phyloP scores from a whole-genome alignment of 805 yeast species.

The Candida arabinofermentans region DNA sequence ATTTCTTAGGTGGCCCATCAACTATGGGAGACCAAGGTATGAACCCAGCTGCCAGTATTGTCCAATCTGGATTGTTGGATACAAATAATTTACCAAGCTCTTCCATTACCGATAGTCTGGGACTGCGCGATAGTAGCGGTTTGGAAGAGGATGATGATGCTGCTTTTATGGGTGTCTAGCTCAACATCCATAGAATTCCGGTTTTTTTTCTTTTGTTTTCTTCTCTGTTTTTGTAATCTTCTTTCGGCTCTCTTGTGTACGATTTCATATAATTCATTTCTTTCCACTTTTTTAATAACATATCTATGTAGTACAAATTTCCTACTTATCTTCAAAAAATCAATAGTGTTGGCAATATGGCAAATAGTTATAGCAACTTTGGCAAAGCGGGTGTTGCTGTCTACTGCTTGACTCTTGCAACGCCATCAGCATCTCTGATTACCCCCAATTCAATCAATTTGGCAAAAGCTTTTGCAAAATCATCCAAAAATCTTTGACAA shows the following conservation, averaged over 20 bases:
- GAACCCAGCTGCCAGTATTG: slow-evolving; percentile 32
- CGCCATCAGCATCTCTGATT: slow-evolving; percentile 30
- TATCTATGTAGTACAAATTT: no score
- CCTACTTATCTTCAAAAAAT: no score
- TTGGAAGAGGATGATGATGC: slow-evolving; percentile 41
- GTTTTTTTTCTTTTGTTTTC: background rate
- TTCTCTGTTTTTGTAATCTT: background rate
- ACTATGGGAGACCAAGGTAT: slow-evolving; percentile 39
- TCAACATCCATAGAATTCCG: background rate
- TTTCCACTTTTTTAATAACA: no score
- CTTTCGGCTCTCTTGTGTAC: background rate
- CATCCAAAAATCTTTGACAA: slow-evolving; percentile 54
- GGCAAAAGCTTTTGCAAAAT: slow-evolving; percentile 63
- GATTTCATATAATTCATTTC: background rate
- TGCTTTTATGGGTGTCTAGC: slow-evolving; percentile 21
- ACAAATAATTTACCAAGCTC: slow-evolving; percentile 57
- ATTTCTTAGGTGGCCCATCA: slow-evolving; percentile 68
- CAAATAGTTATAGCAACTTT: background rate
- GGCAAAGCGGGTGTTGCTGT: background rate
- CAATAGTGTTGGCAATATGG: no score
- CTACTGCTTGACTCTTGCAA: slow-evolving; percentile 29
- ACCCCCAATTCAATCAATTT: slow-evolving; percentile 52
- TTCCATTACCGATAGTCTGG: slow-evolving; percentile 38
- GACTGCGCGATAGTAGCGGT: slow-evolving; percentile 48
- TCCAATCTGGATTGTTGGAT: slow-evolving; percentile 45